Base-by-base conservation (phyloP, 179 eudicot genomes). In the Actinidia arguta region DNA sequence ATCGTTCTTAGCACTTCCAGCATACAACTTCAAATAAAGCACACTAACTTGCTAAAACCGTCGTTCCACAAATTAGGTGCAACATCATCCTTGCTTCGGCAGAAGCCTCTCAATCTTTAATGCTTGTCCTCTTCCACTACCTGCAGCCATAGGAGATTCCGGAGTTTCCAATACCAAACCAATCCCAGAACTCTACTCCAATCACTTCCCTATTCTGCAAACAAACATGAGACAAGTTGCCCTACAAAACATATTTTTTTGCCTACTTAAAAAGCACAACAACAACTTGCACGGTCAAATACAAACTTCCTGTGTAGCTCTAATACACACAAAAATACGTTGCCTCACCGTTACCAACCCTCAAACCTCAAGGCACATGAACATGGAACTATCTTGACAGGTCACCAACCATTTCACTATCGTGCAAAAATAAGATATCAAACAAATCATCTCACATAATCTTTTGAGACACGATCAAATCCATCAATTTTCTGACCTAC, bases 141-240 rank as follows among this genome's bases (percentile, higher is more conserved):
- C n/a, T n/a, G n/a, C n/a, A n/a, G 8, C 36, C 68, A 62, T 24
- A 62, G 39, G 68, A 62, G 9, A 62, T 8, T 48, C 13, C 11
- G 16, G 46, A 66, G 71, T 66, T 66, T 66, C 71, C 71, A 66
- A 31, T 11, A 54, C 58, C 58, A 54, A 54, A 54, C 58, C 58
- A 54, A 66, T 66, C 46, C 47, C 48, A 39, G 10, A 68, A 36
- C 13, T 68, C 73, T 42, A 70, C 44, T 20, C 25, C 52, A 6
- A 44, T 46, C 75, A 46, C 55, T n/a, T 46, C 0, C 17, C 73
- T 48, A 46, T 71, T 71, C 52, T 9, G 31, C n/a, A 46, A 71
- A 69, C 8, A 71, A 22, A 22, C 8, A 9, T n/a, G 16, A n/a
- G n/a, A n/a, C n/a, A n/a, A n/a, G n/a, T n/a, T n/a, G n/a, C n/a